Conservation (phyloP, 352 stramenopile species). For the Plasmopara viticola region DNA sequence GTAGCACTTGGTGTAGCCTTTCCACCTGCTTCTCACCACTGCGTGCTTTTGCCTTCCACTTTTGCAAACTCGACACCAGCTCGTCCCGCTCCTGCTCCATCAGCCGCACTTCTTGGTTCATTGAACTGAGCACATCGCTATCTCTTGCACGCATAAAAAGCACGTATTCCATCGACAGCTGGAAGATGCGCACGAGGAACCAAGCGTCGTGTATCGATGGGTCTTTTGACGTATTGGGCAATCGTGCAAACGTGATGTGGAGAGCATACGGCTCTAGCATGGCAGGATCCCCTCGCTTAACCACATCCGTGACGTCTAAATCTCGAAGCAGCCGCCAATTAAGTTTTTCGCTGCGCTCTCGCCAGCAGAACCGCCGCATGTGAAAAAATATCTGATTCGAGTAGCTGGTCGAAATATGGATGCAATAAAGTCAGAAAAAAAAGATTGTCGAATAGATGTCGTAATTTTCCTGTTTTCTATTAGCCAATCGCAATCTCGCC, state of each 20-base stretch:
- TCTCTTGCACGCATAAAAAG: slow-evolving; percentile 60
- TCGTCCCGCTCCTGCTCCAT: slow-evolving; percentile 40
- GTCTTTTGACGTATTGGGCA: slow-evolving; percentile 25
- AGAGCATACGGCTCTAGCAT: slow-evolving; percentile 63
- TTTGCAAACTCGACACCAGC: slow-evolving; percentile 28
- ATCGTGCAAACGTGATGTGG: slow-evolving; percentile 62
- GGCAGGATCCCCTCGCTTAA: slow-evolving; percentile 46
- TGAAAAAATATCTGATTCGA: slow-evolving; percentile 10
- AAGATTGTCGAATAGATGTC: too few species aligned
- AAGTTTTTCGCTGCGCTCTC: slow-evolving; percentile 61
- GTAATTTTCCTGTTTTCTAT: neutral
- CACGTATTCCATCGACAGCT: slow-evolving; percentile 74
- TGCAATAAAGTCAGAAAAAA: too few species aligned
- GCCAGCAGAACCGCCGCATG: slow-evolving; percentile 59
- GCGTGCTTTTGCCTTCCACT: slow-evolving; percentile 46
- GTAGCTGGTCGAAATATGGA: too few species aligned
- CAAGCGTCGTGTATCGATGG: slow-evolving; percentile 41
- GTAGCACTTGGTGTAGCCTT: slow-evolving; percentile 69
- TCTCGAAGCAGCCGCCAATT: slow-evolving; percentile 61
- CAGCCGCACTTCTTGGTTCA: slow-evolving; percentile 39
- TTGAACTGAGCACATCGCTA: slow-evolving; percentile 39
- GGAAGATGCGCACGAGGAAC: slow-evolving; percentile 63
- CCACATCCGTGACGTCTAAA: slow-evolving; percentile 44
- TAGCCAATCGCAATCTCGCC: slow-evolving; percentile 6
- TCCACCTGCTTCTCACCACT: slow-evolving; percentile 57